Conservation (phyloP, 345 rosid species). For the Psidium guajava region DNA sequence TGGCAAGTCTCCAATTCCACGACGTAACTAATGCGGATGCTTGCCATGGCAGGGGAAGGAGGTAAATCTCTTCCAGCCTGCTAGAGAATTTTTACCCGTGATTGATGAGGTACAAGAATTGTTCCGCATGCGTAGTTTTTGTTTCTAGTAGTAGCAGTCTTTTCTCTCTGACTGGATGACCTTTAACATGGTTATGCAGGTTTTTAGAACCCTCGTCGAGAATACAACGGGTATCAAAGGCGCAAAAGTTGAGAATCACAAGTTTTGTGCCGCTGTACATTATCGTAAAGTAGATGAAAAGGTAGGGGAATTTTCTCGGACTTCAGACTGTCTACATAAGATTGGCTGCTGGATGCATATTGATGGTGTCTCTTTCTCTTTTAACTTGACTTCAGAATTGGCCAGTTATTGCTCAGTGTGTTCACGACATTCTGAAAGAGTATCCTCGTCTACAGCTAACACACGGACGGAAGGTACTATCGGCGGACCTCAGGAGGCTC, state of each 20-base stretch:
- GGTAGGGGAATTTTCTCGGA: slow-evolving; percentile 20
- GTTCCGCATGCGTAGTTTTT: not conserved
- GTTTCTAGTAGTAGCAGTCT: not conserved
- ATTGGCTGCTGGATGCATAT: not conserved
- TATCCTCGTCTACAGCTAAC: slow-evolving; percentile 72
- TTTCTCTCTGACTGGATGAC: not conserved
- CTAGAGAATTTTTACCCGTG: slow-evolving; percentile 68
- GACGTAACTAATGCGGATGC: not conserved
- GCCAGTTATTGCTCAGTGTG: slow-evolving; percentile 70
- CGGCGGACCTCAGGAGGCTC: not conserved
- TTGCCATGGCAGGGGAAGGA: slow-evolving; percentile 50
- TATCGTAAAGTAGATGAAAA: slow-evolving; percentile 95
- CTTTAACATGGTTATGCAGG: slow-evolving; percentile 22
- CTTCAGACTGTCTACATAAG: not conserved
- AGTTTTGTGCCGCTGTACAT: slow-evolving; percentile 92
- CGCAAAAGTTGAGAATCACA: slow-evolving; percentile 85
- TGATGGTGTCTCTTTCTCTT: not conserved
- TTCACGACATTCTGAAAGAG: slow-evolving; percentile 70
- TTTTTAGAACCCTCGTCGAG: slow-evolving; percentile 75
- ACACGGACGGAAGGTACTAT: slow-evolving; percentile 55
- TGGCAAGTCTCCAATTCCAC: not conserved
- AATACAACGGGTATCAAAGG: slow-evolving; percentile 62
- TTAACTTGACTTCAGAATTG: slow-evolving; percentile 41
- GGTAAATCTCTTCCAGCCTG: slow-evolving; percentile 83
- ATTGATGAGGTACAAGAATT: slow-evolving; percentile 49